phyloP scores from a whole-genome alignment of 805 yeast genomes.

The Saccharomycopsis microspora region DNA sequence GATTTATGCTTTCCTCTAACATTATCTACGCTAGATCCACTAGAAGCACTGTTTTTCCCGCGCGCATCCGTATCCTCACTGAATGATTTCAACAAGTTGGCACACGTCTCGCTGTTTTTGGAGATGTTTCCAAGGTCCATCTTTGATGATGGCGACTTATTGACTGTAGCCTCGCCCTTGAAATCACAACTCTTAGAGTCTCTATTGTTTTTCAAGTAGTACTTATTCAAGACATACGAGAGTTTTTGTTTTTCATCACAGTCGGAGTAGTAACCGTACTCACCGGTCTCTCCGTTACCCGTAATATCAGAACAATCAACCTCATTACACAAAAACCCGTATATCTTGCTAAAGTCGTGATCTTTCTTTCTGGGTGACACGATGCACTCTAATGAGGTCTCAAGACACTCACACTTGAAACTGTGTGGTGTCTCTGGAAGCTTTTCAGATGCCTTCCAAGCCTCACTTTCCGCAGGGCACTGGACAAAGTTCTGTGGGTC shows the following conservation, averaged over 20 bases:
- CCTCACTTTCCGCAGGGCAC: constrained; percentile 39
- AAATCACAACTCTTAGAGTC: constrained; percentile 10
- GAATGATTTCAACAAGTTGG: constrained; percentile 1
- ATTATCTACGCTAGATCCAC: background rate
- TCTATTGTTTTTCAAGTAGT: constrained; percentile 21
- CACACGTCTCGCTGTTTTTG: constrained; percentile 10
- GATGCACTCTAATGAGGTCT: constrained; percentile 44
- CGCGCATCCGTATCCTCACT: background rate
- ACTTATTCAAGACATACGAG: constrained; percentile 53
- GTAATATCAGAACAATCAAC: constrained; percentile 52
- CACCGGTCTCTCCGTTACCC: constrained; percentile 51
- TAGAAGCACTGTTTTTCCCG: background rate
- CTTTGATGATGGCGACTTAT: constrained; percentile 2
- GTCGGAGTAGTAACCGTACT: constrained; percentile 63
- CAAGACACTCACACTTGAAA: constrained; percentile 53
- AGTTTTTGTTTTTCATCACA: constrained; percentile 64
- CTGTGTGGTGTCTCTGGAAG: constrained; percentile 74
- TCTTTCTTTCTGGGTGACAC: constrained; percentile 37
- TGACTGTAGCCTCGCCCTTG: constrained; percentile 10
- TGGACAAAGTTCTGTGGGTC: constrained; percentile 5
- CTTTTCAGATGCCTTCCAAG: constrained; percentile 57
- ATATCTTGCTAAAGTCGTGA: constrained; percentile 51
- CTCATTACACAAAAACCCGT: constrained; percentile 42
- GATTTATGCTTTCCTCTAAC: background rate
- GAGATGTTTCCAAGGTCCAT: constrained; percentile 6